These are phyloP conservation scores for Gamsiella multidivaricata DNA, from an alignment of 192 early-diverging fungal genomes.

Conservation along the genomic window DNA sequence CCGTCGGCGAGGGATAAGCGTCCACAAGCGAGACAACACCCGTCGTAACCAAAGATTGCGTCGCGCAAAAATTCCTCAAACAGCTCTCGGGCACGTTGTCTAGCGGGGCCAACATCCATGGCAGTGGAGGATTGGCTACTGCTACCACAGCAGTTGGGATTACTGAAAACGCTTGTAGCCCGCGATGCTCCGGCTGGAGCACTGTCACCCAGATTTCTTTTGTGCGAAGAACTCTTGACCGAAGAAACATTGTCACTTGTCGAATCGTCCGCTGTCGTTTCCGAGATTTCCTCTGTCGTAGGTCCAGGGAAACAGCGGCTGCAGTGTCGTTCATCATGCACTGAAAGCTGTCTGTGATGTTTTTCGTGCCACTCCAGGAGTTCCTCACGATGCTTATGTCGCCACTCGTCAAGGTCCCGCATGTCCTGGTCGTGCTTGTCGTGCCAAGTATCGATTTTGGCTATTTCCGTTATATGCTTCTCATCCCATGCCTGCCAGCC, in stretches of 20 bases:
- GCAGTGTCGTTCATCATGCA: background rate
- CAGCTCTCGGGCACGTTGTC: background rate
- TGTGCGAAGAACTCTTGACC: too few species aligned
- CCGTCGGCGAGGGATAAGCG: too few species aligned
- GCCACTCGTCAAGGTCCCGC: constrained; percentile 5
- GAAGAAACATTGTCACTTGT: too few species aligned
- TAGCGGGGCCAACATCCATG: too few species aligned
- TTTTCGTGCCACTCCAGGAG: constrained; percentile 7
- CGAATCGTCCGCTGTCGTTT: too few species aligned
- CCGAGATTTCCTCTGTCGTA: too few species aligned
- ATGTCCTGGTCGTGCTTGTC: constrained; percentile 7
- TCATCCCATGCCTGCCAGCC: background rate
- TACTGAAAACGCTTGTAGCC: too few species aligned
- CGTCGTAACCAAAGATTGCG: background rate
- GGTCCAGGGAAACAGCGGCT: background rate
- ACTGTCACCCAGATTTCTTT: too few species aligned
- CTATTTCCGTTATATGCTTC: background rate
- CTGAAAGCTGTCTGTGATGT: background rate
- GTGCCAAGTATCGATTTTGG: constrained; percentile 2
- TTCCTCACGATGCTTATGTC: background rate
- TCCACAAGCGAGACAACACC: too few species aligned
- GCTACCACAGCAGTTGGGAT: background rate
- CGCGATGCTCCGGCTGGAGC: too few species aligned
- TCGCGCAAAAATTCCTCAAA: background rate
- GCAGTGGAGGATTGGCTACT: too few species aligned